phyloP scores from a whole-genome alignment of 1,284 basidiomycete genomes.

The Apiotrichum porosum region DNA sequence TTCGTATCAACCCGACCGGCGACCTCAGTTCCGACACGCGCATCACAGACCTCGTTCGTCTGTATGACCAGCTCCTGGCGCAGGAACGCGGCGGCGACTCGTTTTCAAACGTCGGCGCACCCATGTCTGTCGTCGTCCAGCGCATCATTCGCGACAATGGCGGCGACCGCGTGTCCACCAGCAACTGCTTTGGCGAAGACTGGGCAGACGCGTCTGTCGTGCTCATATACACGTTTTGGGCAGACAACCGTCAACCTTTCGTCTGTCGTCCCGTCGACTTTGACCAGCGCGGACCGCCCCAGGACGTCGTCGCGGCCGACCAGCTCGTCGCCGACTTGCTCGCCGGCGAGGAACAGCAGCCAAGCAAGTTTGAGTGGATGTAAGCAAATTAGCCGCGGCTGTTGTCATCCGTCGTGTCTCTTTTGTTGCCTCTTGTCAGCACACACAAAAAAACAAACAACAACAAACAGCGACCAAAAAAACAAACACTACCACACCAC shows the following conservation, averaged over 20 bases:
- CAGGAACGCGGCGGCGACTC: background rate
- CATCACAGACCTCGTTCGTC: slow-evolving; percentile 3
- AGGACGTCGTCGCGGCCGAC: slow-evolving; percentile 5
- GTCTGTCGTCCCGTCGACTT: slow-evolving; percentile 16
- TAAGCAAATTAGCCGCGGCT: background rate
- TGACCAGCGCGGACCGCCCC: background rate
- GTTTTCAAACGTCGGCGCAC: slow-evolving; percentile 2
- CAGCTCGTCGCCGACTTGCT: slow-evolving; percentile 12
- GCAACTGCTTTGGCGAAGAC: slow-evolving; percentile 7
- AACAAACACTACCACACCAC: too few relatives aligned
- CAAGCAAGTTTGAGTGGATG: slow-evolving; percentile 11
- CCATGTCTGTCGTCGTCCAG: slow-evolving; percentile 11
- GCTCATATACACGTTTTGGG: slow-evolving; percentile 16
- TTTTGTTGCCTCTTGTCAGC: background rate
- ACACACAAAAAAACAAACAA: too few relatives aligned
- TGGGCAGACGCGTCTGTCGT: slow-evolving; percentile 9
- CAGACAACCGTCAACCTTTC: background rate
- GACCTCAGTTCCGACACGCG: slow-evolving; percentile 1
- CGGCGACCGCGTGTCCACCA: background rate
- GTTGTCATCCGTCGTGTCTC: background rate
- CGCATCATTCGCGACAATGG: slow-evolving; percentile 15
- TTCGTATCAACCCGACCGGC: slow-evolving; percentile 1
- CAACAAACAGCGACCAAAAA: too few relatives aligned
- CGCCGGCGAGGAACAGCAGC: slow-evolving; percentile 11
- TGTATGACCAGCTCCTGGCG: slow-evolving; percentile 9